Percentiles rank a stretch among this genome's conserved stretches.
These are phyloP conservation scores for Cyberlindnera saturnus DNA, from an alignment of 805 yeast species.

Conservation along the genomic window DNA sequence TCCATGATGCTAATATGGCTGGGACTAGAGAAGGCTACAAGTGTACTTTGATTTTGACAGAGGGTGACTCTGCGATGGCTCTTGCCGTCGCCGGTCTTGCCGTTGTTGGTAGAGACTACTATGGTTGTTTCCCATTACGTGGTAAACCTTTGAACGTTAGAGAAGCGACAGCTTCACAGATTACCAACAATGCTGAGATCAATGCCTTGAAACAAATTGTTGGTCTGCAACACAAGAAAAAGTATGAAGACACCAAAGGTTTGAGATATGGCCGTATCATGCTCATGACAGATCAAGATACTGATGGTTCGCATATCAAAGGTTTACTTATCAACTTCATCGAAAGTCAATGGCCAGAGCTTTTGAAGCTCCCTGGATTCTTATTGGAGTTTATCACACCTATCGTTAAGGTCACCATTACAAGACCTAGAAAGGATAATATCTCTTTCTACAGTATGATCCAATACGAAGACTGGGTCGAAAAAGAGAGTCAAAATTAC, in stretches of 20 bases:
- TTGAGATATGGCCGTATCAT: constrained; percentile 93
- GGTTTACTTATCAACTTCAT: constrained; percentile 91
- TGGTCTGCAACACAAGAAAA: constrained; percentile 90
- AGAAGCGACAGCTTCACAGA: constrained; percentile 95
- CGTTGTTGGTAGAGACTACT: constrained; percentile 91
- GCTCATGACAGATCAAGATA: constrained; percentile 99
- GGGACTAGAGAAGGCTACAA: constrained; percentile 90
- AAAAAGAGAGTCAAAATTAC: constrained; percentile 62
- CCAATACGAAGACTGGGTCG: constrained; percentile 92
- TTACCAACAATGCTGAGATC: constrained; percentile 87
- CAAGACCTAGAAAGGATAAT: constrained; percentile 51
- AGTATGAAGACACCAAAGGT: constrained; percentile 64
- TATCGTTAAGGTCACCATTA: constrained; percentile 81
- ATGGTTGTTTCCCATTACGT: constrained; percentile 91
- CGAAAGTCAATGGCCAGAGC: constrained; percentile 91
- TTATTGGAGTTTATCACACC: constrained; percentile 94
- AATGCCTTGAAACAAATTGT: constrained; percentile 92
- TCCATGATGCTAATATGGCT: constrained; percentile 94
- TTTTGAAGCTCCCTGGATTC: constrained; percentile 85
- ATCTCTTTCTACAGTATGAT: constrained; percentile 91
- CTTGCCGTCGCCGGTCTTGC: constrained; percentile 90
- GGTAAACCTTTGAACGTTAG: constrained; percentile 94
- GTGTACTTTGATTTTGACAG: constrained; percentile 90
- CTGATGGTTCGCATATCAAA: constrained; percentile 96
- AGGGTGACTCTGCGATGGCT: constrained; percentile 94